These are phyloP conservation scores for Pleurotus citrinopileatus DNA, from an alignment of 768 basidiomycete species.

Conservation along the genomic window DNA sequence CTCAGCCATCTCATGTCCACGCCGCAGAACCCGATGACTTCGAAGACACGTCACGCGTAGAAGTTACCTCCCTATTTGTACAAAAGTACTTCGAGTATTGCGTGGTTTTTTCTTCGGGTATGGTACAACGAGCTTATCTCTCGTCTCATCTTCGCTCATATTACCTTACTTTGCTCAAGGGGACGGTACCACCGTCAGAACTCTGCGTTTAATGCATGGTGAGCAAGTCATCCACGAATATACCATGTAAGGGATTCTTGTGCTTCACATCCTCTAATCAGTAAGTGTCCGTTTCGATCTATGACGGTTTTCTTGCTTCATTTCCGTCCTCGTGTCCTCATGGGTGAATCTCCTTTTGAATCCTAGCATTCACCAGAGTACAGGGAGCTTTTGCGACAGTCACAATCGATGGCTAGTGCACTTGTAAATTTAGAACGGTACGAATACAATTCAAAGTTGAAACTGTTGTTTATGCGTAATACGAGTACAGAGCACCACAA, in stretches of 20 bases:
- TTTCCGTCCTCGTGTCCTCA: not conserved
- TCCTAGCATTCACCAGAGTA: not conserved
- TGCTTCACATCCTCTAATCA: not conserved
- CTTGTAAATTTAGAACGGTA: too few species aligned
- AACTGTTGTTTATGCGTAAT: too few species aligned
- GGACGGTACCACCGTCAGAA: too few species aligned
- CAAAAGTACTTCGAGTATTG: conserved; percentile 57
- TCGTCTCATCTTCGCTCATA: not conserved
- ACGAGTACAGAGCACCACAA: too few species aligned
- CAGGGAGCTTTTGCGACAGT: too few species aligned
- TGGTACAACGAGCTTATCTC: not conserved
- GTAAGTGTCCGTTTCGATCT: not conserved
- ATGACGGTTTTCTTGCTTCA: not conserved
- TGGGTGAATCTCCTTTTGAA: not conserved
- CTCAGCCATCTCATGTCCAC: conserved; percentile 10
- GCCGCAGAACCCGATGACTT: not conserved
- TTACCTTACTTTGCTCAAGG: too few species aligned
- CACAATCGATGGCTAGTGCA: too few species aligned
- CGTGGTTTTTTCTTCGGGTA: conserved; percentile 43
- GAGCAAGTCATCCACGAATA: not conserved
- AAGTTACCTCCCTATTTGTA: conserved; percentile 36
- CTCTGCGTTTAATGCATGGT: not conserved
- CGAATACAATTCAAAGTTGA: too few species aligned
- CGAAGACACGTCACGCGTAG: conserved; percentile 18
- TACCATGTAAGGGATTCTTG: not conserved